Evolutionary conservation across 208 protist species (phyloP), one percentile per base, ranked within the genome.

Genomic region (Herpetomonas muscarum): DNA sequence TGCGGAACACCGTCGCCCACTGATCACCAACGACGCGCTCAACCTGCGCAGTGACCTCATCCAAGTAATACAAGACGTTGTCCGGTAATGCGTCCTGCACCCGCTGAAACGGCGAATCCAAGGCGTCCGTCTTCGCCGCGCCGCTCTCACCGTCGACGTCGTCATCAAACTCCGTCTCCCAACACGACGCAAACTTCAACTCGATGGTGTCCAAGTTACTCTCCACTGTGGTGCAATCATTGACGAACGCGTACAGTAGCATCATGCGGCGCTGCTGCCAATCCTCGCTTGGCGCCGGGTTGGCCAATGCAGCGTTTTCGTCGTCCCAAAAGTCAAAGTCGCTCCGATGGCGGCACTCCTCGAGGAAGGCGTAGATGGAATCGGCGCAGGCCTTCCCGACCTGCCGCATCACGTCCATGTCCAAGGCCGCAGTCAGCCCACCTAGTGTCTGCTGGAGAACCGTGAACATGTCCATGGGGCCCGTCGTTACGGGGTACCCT

Each of bases 301-400:
- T 70, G 2, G 54, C 34, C n/a, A 61, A 48, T 3, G 61, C 30
- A 10, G 49, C 64, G 54, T 87, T 84, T 30, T 81, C 70, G 30
- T 90, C 84, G 52, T 90, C 82, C 81, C 88, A 94, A 47, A 74
- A 87, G 53, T 94, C 79, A 48, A 85, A 92, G 58, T 94, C 88
- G 57, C 67, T 89, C 36, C 76, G 75, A 46, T 79, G 48, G 28
- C 70, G 75, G 71, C 88, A 94, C 44, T 90, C 82, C 28, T 81
- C 74, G 7, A 94, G 66, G 55, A 90, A 94, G 26, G 70, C 68
- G 49, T 65, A 76, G 50, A 94, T 88, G 19, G 77, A 70, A n/a
- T 90, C 72, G 12, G 76, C 88, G 46, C 82, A 88, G 25, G 88
- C 81, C 47, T 67, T 71, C 46, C 79, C 85, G 19, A 94, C 89